Conservation (phyloP, 192 early-diverging fungal species). For the Coemansia sp. region DNA sequence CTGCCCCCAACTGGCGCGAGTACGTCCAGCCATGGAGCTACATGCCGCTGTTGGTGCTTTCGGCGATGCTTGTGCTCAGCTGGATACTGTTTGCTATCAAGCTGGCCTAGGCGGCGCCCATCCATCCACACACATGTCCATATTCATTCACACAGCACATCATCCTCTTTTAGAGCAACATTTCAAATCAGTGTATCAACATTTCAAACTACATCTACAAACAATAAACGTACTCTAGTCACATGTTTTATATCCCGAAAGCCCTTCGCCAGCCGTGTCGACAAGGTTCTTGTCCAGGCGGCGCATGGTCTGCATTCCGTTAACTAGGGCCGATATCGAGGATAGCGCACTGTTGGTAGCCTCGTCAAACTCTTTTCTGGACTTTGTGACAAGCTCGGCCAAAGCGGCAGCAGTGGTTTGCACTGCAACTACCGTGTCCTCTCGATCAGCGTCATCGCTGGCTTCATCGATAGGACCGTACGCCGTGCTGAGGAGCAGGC, state of each 20-base stretch:
- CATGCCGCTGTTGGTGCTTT: slow-evolving; percentile 31
- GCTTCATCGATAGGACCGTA: background rate
- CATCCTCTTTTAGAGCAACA: background rate
- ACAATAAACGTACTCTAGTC: background rate
- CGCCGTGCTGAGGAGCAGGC: background rate
- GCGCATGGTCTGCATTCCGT: slow-evolving; percentile 8
- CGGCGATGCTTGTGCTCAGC: slow-evolving; percentile 30
- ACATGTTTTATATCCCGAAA: background rate
- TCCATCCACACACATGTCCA: background rate
- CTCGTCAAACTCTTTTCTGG: slow-evolving; percentile 12
- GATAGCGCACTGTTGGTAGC: slow-evolving; percentile 11
- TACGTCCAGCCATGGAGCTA: slow-evolving; percentile 39
- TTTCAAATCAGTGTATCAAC: background rate
- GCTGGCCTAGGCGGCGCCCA: slow-evolving; percentile 19
- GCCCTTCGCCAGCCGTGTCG: background rate
- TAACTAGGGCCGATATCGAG: slow-evolving; percentile 13
- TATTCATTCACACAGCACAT: background rate
- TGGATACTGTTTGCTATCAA: slow-evolving; percentile 51
- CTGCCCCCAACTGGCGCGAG: slow-evolving; percentile 40
- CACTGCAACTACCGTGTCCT: slow-evolving; percentile 2
- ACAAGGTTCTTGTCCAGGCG: slow-evolving; percentile 1
- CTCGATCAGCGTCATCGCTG: background rate
- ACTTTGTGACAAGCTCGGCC: slow-evolving; percentile 9
- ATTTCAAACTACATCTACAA: background rate
- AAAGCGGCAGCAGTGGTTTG: slow-evolving; percentile 7